Base-by-base conservation (phyloP, 1,284 basidiomycete genomes). In the Cryptococcus maquisensis region DNA sequence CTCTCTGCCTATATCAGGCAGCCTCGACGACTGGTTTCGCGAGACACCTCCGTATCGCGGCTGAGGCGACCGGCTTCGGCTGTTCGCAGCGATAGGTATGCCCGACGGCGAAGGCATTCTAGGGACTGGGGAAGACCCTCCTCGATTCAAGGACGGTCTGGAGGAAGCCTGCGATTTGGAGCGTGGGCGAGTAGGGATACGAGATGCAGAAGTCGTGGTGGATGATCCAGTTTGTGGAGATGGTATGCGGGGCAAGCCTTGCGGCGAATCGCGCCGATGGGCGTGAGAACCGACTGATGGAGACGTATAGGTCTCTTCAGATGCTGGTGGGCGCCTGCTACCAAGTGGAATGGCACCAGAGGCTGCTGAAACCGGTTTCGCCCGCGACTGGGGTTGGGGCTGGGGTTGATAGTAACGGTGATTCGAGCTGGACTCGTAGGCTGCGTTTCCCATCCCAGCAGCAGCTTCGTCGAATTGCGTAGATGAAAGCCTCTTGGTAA, bases 401-500 rank as follows among this genome's bases (percentile, higher is more conserved):
- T 26, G 35, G 15, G 41, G 50, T 16, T 24, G 39, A 37, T 24
- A 26, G 41, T 12, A 16, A 32, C 15, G 15, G 18, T 13, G 15
- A 44, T n/a, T 23, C 23, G 15, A 21, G 21, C 21, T 23, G 15
- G 42, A 20, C 20, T 15, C 15, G 18, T 44, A 23, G 16, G 16
- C 10, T 15, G 10, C 15, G 42, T 44, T 23, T 10, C 15, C 42
- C 39, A 40, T 40, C n/a, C 42, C 42, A 24, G 10, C 26, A 13
- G 41, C 21, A 4, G 39, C 18, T 35, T 61, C 53, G 36, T 55
- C 50, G 48, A 62, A 59, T 10, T 56, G 42, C 23, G 58, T 58
- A 36, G 53, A 50, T 24, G 67, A 69, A 16, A 69, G 47, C 49
- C 67, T 59, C 42, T 61, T 49, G 37, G 65, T 55, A 3, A 69